phyloP scores from a whole-genome alignment of 179 eudicot genomes.

The Silene vulgaris region DNA sequence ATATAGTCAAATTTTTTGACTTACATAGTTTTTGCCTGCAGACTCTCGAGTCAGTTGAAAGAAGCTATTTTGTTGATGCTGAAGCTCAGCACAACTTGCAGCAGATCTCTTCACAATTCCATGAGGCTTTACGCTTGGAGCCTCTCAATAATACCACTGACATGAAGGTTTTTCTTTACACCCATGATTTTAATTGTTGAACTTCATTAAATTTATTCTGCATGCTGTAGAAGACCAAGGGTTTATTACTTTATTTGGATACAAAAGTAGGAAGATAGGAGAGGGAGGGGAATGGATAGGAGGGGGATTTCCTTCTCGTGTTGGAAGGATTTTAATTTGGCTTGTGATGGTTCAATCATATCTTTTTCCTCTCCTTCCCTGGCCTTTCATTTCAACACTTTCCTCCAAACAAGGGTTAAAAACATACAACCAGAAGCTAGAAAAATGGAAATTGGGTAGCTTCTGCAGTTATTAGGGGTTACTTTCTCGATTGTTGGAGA shows the following conservation, averaged over 20 bases:
- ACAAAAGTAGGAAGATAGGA: no score
- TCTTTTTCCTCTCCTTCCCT: no score
- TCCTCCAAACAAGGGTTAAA: no score
- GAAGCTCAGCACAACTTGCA: conserved; percentile 62
- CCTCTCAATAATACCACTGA: conserved; percentile 43
- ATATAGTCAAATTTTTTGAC: not conserved
- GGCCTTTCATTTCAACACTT: no score
- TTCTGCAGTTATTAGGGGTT: not conserved
- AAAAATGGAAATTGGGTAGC: not conserved
- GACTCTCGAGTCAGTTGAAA: conserved; percentile 46
- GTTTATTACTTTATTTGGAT: no score
- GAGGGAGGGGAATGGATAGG: no score
- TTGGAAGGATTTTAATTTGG: no score
- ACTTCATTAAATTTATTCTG: not conserved
- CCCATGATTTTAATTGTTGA: not conserved
- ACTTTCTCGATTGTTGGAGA: not conserved
- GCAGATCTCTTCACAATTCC: conserved; percentile 80
- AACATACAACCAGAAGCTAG: not conserved
- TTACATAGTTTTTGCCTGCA: conserved; percentile 12
- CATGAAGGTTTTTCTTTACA: conserved; percentile 44
- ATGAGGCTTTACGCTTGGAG: conserved; percentile 58
- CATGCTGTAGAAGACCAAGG: not conserved
- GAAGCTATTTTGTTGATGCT: conserved; percentile 34
- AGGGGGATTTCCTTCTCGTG: no score
- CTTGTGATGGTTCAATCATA: no score